phyloP scores from a whole-genome alignment of 1,139 yeast species.

The Kluyveromyces sp. region DNA sequence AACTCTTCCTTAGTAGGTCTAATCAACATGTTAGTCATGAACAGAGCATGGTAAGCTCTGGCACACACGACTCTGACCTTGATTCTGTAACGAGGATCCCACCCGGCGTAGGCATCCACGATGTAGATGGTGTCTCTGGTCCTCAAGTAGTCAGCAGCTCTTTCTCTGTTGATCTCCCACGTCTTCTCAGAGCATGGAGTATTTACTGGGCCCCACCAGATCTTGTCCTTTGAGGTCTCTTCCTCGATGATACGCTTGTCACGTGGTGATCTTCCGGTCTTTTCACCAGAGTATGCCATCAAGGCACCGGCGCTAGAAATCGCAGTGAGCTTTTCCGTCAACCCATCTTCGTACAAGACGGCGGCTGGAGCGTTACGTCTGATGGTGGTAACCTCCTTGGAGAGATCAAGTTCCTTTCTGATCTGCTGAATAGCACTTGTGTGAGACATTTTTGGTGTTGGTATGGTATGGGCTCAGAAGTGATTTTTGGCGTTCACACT shows the following conservation, averaged over 20 bases:
- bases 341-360: constrained; percentile 88
- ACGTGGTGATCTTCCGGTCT: constrained; percentile 97
- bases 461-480: constrained; percentile 12
- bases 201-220: constrained; percentile 99
- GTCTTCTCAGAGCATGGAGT: constrained; percentile 90
- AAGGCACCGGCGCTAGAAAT: constrained; percentile 92
- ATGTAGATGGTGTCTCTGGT: constrained; percentile 92
- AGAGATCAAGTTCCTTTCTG: constrained; percentile 32
- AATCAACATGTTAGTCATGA: constrained; percentile 97
- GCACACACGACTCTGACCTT: constrained; percentile 97
- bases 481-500: no score
- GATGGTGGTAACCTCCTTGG: constrained; percentile 33
- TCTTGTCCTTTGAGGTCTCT: constrained; percentile 69
- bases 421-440: constrained; percentile 26
- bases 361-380: constrained; percentile 92
- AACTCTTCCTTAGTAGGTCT: constrained; percentile 91
- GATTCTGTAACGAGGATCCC: constrained; percentile 98
- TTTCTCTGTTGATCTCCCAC: constrained; percentile 92
- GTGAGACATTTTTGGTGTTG: constrained; percentile 20
- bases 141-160: constrained; percentile 95
- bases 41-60: constrained; percentile 95
- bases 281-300: constrained; percentile 90
- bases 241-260: constrained; percentile 98
- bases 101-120: constrained; percentile 95
- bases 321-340: constrained; percentile 82